Evolutionary conservation across 1,284 basidiomycete genomes (phyloP).

Genomic region (Puccinia polysora): DNA sequence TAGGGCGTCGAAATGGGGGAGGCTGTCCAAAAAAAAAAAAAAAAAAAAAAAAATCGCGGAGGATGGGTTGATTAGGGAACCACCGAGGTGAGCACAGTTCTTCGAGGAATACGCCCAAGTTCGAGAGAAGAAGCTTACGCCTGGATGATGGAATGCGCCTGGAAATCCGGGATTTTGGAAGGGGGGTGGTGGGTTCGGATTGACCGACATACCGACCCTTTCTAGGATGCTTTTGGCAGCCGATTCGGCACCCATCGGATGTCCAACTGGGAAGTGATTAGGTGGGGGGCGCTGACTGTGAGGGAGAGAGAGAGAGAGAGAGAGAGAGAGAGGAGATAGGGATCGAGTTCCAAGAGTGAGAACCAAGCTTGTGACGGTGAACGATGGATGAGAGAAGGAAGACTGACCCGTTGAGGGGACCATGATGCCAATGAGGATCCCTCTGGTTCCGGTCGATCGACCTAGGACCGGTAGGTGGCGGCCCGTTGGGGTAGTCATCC

Average conservation of each 20-base stretch:
- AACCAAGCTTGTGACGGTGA: neutral
- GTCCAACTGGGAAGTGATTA: conserved; percentile 13
- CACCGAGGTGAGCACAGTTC: neutral
- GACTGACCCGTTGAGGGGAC: conserved; percentile 4
- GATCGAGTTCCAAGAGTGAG: too few relatives aligned
- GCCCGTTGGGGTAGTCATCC: conserved; percentile 17
- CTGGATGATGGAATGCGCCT: conserved; percentile 14
- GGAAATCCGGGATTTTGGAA: conserved; percentile 28
- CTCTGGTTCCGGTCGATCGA: conserved; percentile 28
- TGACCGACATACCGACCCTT: conserved; percentile 30
- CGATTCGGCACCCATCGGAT: conserved; percentile 27
- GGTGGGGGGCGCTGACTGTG: conserved; percentile 9
- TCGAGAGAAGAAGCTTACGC: conserved; percentile 1
- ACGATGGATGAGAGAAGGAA: neutral
- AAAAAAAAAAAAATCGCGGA: neutral
- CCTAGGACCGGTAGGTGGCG: conserved; percentile 8
- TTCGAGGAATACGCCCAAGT: too few relatives aligned
- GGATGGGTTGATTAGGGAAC: neutral
- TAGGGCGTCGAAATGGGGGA: conserved; percentile 9
- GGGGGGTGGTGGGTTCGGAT: neutral
- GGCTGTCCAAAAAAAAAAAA: neutral
- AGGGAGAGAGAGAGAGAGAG: neutral
- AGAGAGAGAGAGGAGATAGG: neutral
- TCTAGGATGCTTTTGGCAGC: conserved; percentile 41
- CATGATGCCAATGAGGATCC: conserved; percentile 17